phyloP scores from a whole-genome alignment of 1,139 yeast genomes.

The Magnusiomyces clavatus region DNA sequence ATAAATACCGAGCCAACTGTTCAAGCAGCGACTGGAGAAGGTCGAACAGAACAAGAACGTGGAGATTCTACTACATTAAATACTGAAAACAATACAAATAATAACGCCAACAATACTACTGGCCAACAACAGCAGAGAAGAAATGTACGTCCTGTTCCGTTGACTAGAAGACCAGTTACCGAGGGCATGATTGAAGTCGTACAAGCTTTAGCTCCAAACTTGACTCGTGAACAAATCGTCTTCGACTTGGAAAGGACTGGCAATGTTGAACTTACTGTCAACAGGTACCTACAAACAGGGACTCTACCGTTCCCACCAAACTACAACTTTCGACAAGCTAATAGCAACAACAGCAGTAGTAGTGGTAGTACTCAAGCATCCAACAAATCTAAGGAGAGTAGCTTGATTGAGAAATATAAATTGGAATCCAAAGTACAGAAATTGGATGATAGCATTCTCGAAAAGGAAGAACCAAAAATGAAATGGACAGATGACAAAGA shows the following conservation, averaged over 20 bases:
- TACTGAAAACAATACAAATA: background rate
- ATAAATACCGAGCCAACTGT: constrained; percentile 41
- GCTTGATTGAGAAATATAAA: too few relatives aligned
- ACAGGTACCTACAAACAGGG: constrained; percentile 57
- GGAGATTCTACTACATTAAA: background rate
- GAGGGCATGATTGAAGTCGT: constrained; percentile 81
- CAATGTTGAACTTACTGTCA: constrained; percentile 72
- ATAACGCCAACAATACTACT: constrained; percentile 3
- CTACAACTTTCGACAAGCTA: constrained; percentile 6
- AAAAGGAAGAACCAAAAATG: constrained; percentile 1
- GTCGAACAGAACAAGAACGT: constrained; percentile 1
- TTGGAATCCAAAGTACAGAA: too few relatives aligned
- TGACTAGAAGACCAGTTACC: constrained; percentile 49
- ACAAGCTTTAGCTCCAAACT: constrained; percentile 69
- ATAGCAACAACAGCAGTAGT: background rate
- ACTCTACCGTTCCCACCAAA: constrained; percentile 63
- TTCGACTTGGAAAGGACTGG: constrained; percentile 54
- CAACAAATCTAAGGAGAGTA: background rate
- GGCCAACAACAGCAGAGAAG: background rate
- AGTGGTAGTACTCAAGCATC: background rate
- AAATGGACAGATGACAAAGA: background rate
- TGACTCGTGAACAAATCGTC: constrained; percentile 60
- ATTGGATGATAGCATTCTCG: background rate
- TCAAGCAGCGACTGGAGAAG: constrained; percentile 6
- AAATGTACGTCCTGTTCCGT: constrained; percentile 8